phyloP scores from a whole-genome alignment of 108 stramenopile genomes.

The Skeletonema potamos region DNA sequence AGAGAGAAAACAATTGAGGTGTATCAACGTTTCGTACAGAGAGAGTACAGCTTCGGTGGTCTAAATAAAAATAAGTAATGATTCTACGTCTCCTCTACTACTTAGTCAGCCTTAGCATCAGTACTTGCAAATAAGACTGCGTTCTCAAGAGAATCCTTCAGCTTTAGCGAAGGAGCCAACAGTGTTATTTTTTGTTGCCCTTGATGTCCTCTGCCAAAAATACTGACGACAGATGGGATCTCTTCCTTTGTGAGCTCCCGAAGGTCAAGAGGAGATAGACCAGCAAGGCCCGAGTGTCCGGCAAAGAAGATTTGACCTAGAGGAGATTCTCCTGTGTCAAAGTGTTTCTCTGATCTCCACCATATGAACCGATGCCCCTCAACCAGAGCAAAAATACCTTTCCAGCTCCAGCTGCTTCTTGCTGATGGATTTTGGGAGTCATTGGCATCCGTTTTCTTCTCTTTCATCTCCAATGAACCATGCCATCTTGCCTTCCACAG shows the following conservation, averaged over 20 bases:
- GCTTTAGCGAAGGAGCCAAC: conserved; percentile 27
- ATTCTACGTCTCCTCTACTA: background rate
- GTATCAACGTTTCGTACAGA: conserved; percentile 34
- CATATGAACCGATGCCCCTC: conserved; percentile 84
- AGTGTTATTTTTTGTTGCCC: conserved; percentile 62
- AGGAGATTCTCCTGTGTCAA: conserved; percentile 79
- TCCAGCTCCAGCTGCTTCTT: conserved; percentile 55
- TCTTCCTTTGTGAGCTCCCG: conserved; percentile 52
- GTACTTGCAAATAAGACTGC: conserved; percentile 47
- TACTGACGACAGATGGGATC: conserved; percentile 36
- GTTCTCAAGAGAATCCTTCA: conserved; percentile 56
- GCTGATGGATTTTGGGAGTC: background rate
- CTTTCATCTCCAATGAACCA: conserved; percentile 42
- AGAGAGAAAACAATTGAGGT: conserved; percentile 43
- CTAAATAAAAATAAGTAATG: conserved; percentile 31
- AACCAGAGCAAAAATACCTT: conserved; percentile 62
- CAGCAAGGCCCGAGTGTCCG: conserved; percentile 83
- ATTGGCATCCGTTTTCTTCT: conserved; percentile 24
- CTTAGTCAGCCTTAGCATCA: conserved; percentile 43
- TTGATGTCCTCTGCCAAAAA: conserved; percentile 38
- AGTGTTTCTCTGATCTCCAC: conserved; percentile 74
- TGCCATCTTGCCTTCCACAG: conserved; percentile 83
- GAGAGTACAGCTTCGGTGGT: conserved; percentile 46
- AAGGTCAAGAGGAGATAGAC: conserved; percentile 76
- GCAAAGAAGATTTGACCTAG: conserved; percentile 67